A percentile compares a stretch with the other conserved stretches of the same genome.
Evolutionary conservation across 2,329 filamentous ascomycete species (phyloP).

Genomic region (Aureobasidium pullulans): DNA sequence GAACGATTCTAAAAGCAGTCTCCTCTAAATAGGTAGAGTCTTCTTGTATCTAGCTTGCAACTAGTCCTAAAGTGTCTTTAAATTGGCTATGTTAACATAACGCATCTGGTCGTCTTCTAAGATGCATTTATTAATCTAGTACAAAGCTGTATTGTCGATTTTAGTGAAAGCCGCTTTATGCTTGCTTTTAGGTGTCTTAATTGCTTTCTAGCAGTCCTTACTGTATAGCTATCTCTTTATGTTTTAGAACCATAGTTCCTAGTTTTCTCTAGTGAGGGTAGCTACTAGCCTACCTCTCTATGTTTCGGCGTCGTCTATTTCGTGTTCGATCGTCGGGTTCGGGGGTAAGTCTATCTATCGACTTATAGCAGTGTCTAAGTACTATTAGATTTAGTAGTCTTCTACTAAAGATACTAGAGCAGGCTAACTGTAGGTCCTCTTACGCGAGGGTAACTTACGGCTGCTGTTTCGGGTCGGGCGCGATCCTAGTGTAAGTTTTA

Average conservation of each 20-base stretch:
- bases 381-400: too few relatives aligned
- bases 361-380: too few relatives aligned
- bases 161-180: neutral
- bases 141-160: neutral
- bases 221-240: neutral
- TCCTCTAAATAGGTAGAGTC: neutral
- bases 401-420: too few relatives aligned
- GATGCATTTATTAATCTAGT: neutral
- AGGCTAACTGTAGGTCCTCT: too few relatives aligned
- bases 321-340: too few relatives aligned
- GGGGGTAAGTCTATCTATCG: too few relatives aligned
- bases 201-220: neutral
- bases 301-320: neutral
- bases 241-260: neutral
- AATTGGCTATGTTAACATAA: neutral
- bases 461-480: too few relatives aligned
- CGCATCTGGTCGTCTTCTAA: neutral
- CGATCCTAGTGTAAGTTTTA: too few relatives aligned
- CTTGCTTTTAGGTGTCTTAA: neutral
- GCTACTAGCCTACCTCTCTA: neutral
- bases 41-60: neutral
- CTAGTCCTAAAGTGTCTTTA: neutral
- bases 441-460: too few relatives aligned
- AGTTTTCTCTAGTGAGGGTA: neutral
- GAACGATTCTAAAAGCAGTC: too few relatives aligned